Conservation (phyloP, 2,329 filamentous ascomycete genomes). For the Meredithiella fracta region DNA sequence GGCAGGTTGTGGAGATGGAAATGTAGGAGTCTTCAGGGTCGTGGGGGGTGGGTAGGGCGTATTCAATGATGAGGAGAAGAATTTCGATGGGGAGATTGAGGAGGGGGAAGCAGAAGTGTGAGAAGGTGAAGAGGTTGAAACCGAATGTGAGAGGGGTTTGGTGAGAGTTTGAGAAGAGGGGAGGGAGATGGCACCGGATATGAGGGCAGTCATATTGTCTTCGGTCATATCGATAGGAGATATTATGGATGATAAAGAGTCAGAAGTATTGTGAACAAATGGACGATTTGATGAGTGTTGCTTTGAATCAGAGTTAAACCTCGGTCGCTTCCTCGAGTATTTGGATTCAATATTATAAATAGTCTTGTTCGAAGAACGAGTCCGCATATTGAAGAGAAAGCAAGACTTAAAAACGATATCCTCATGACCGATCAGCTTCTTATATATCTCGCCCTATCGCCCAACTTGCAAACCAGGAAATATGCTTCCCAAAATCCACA, state of each 20-base stretch:
- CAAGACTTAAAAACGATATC: not conserved
- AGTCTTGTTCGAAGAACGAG: not conserved
- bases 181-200: not conserved
- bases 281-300: not conserved
- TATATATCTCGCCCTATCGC: too few relatives aligned
- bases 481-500: not conserved
- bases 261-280: not conserved
- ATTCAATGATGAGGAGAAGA: slow-evolving; percentile 9
- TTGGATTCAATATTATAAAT: not conserved
- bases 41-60: slow-evolving; percentile 1
- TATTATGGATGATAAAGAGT: not conserved
- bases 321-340: not conserved
- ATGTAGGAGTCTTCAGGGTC: slow-evolving; percentile 18
- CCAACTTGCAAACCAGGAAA: not conserved
- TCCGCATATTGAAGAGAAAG: not conserved
- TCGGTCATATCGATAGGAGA: not conserved
- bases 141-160: not conserved
- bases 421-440: too few relatives aligned
- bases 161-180: not conserved
- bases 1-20: slow-evolving; percentile 21
- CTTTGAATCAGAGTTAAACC: not conserved
- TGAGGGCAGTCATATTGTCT: not conserved
- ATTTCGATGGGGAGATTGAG: slow-evolving; percentile 10
- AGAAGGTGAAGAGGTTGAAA: not conserved
- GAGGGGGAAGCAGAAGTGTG: not conserved